Conservation (phyloP, 352 stramenopile species). For the Globisporangium barbulae region DNA sequence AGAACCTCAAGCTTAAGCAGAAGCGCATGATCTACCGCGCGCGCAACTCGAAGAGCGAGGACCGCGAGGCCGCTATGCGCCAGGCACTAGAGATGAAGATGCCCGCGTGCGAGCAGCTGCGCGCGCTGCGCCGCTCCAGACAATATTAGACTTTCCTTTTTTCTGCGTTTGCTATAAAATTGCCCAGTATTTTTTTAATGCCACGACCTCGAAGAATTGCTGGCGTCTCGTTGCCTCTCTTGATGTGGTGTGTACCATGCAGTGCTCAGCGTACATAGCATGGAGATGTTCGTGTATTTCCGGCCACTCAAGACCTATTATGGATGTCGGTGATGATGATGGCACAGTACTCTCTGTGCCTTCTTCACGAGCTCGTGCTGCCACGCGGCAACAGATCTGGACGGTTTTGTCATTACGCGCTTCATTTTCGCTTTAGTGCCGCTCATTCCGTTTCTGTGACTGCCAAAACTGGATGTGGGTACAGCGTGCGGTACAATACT, state of each 20-base stretch:
- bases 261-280: too few species aligned
- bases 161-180: too few species aligned
- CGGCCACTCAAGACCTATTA: too few species aligned
- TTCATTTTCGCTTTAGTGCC: not conserved
- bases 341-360: not conserved
- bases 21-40: constrained; percentile 88
- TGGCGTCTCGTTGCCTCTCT: too few species aligned
- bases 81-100: constrained; percentile 82
- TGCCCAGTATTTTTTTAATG: too few species aligned
- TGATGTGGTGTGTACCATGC: too few species aligned
- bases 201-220: too few species aligned
- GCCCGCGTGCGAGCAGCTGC: constrained; percentile 80
- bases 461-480: not conserved
- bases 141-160: constrained; percentile 33
- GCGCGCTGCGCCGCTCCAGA: constrained; percentile 57
- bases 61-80: constrained; percentile 73
- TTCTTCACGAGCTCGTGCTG: not conserved
- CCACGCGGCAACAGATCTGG: not conserved
- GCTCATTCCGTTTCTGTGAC: not conserved
- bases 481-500: not conserved
- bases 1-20: constrained; percentile 80
- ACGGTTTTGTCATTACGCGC: not conserved
- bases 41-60: constrained; percentile 70
- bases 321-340: too few species aligned
- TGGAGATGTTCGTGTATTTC: too few species aligned